Base-by-base conservation (phyloP, 768 basidiomycete genomes). In the Dictyophora rubrovolvata region DNA sequence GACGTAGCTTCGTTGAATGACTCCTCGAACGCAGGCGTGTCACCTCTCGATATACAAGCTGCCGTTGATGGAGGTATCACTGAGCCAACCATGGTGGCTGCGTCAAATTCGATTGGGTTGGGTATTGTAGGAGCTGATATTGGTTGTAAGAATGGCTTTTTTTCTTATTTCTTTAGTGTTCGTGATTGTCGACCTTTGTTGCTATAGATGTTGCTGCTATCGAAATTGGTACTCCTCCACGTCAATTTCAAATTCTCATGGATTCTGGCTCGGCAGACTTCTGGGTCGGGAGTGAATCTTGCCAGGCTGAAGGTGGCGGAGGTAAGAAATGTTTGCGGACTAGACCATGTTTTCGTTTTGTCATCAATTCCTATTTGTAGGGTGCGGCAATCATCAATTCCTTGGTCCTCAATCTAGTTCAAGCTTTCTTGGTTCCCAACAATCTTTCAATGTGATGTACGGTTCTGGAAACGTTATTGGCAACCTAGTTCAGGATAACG, bases 401-500 rank as follows among this genome's bases (percentile, higher is more conserved):
- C 79, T 93, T 35, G 86, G 89, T 10, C 3, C 78, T 0, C 67
- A 77, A 63, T 75, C 77, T 17, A 88, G 86, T 6, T 79, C 79
- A 59, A 73, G 84, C 11, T 91, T 91, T 69, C 69, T 74, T 47
- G 78, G 80, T 65, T 75, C 76, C 18, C 65, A 71, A 23, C 68
- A 71, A 49, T 72, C 69, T 16, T 89, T 87, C 74, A 64, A 74
- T 53, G 79, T 88, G 51, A 80, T 78, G 0, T 89, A 89, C 62
- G 86, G 87, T 35, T 79, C 84, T 4, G 89, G 89, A 28, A 63
- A 71, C 1, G 86, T 90, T n/a, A 65, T 74, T 18, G 90, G 90
- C 12, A 70, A 72, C 23, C 77, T 89, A 61, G 72, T 86, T 65
- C 71, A 71, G 37, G 90, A 92, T 68, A 74, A 83, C 63, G 67